Evolutionary conservation across 2,329 filamentous ascomycete species (phyloP), one percentile per base, ranked within the genome.

Genomic region (Cercospora citrullina): DNA sequence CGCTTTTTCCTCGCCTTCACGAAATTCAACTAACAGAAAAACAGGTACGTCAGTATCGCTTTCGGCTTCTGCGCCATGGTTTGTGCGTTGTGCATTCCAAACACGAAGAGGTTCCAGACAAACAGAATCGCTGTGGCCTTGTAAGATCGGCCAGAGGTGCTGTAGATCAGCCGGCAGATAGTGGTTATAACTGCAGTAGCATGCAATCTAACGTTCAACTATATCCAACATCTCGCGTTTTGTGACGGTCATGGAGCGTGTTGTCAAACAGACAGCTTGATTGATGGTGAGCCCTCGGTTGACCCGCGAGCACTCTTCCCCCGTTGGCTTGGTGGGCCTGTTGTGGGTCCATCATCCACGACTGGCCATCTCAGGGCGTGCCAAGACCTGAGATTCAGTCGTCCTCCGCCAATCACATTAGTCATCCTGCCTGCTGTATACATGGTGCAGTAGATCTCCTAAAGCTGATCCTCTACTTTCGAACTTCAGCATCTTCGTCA

Each of bases 61-160:
- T 73, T 74, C 51, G 72, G 72, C 8, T 30, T 57, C 45, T 72
- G 68, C 31, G 68, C 72, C 14, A 74, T 74, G 69, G 66, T 68
- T 9, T 70, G 64, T n/a, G 65, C 72, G 7, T 26, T 72, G 36
- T 61, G 51, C 23, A 70, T 73, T 55, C 71, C 71, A 36, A 73
- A 74, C 28, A 74, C 72, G 1, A 67, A 62, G 64, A 67, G 64
- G 60, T 73, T 73, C 62, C 66, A 73, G 68, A 74, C 72, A 7
- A 73, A 74, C 62, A 70, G 72, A 65, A 69, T 74, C 8, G 72
- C 72, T 18, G 72, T 74, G 23, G 69, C 71, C 23, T 63, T 74
- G 61, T 71, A 63, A 55, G 12, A 1, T 55, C 5, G 23, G 48
- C 6, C 23, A 5, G 14, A 26, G 26, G 23, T 53, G 48, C 48